Conservation (phyloP, 192 early-diverging fungal genomes). For the Phycomyces blakesleeanus region DNA sequence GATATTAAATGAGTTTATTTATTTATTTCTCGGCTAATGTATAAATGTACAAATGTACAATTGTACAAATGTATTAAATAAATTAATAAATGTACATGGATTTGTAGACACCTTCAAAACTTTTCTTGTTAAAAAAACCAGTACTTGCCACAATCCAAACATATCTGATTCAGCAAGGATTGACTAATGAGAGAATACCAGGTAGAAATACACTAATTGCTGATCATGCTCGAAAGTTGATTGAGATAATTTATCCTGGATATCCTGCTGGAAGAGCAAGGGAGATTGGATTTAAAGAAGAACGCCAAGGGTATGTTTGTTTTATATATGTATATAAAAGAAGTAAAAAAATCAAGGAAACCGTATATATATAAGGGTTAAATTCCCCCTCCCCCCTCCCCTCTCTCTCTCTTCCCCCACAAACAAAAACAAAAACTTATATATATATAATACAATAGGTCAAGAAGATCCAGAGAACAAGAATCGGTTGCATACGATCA, state of each 20-base stretch:
- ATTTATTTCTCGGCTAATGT: no score
- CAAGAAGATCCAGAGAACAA: no score
- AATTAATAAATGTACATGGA: no score
- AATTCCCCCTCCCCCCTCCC: no score
- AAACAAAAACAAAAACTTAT: no score
- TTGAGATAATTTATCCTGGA: conserved; percentile 12
- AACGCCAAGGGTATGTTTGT: background rate
- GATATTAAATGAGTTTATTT: no score
- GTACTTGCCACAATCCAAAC: conserved; percentile 4
- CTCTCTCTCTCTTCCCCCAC: no score
- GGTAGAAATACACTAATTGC: background rate
- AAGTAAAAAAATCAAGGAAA: background rate
- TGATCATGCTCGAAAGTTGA: conserved; percentile 11
- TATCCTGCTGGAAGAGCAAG: conserved; percentile 13
- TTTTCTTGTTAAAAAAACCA: conserved; percentile 10
- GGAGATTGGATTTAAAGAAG: conserved; percentile 3
- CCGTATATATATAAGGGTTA: background rate
- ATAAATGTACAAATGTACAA: no score
- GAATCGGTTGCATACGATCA: no score
- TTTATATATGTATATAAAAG: background rate
- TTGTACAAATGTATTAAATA: no score
- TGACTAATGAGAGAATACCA: conserved; percentile 4
- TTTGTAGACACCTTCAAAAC: conserved; percentile 8
- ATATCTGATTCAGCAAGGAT: conserved; percentile 5
- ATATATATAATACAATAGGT: no score